Conservation (phyloP, 2,329 filamentous ascomycete species). For the Apiospora malaysiana region DNA sequence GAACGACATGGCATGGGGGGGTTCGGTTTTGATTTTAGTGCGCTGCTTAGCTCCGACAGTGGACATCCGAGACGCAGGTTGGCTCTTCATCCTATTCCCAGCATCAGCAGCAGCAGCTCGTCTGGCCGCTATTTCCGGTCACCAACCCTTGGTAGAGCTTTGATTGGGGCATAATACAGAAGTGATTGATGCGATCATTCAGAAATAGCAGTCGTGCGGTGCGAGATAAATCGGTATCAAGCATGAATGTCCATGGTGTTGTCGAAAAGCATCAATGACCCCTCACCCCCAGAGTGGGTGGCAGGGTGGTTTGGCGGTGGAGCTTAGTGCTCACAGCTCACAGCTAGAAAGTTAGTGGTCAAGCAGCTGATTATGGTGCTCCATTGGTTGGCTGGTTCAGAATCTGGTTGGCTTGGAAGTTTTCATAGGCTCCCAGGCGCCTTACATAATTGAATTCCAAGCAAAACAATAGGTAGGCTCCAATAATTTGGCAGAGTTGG, state of each 20-base stretch:
- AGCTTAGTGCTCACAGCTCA: too few relatives aligned
- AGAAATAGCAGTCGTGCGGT: neutral
- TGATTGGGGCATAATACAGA: neutral
- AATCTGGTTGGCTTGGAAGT: neutral
- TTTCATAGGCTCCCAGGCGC: neutral
- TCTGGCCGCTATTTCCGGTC: neutral
- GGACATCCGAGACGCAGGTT: conserved; percentile 13
- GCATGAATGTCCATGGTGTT: neutral
- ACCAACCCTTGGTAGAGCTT: neutral
- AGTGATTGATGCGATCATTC: neutral
- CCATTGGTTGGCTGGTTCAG: neutral
- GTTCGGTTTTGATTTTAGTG: neutral
- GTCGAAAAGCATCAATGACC: neutral
- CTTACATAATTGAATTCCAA: conserved; percentile 12
- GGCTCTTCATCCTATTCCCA: neutral
- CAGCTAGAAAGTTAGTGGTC: too few relatives aligned
- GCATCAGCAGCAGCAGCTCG: neutral
- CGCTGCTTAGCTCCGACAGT: conserved; percentile 12
- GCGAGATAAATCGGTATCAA: neutral
- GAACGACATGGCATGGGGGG: neutral
- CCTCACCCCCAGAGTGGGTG: too few relatives aligned
- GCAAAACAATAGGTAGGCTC: neutral
- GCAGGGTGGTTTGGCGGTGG: too few relatives aligned
- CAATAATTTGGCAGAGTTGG: neutral
- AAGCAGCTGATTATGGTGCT: neutral